Evolutionary conservation across 2,329 filamentous ascomycete species (phyloP).

Genomic region (Neofusicoccum umdonicola): DNA sequence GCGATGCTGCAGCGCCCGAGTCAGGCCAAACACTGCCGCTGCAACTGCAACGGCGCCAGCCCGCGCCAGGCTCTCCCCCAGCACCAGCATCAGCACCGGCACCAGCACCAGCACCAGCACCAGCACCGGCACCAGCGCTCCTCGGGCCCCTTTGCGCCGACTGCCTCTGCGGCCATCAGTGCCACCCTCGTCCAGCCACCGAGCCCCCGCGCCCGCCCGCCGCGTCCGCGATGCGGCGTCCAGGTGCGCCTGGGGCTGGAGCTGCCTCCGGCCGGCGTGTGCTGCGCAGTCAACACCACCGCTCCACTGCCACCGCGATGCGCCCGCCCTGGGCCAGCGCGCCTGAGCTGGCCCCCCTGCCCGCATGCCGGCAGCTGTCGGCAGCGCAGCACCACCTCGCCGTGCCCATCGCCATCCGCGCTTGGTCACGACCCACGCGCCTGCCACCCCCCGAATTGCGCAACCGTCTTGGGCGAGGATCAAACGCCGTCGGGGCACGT

Average conservation of each 20-base stretch:
- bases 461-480: background rate
- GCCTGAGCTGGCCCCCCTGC: too few species aligned
- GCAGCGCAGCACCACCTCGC: background rate
- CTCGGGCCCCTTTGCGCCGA: constrained; percentile 1
- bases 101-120: too few species aligned
- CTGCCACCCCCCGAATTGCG: background rate
- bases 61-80: too few species aligned
- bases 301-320: background rate
- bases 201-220: too few species aligned
- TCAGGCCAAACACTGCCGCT: too few species aligned
- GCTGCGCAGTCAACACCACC: background rate
- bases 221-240: too few species aligned
- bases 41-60: too few species aligned
- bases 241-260: background rate
- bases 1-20: too few species aligned
- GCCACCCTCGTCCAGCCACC: too few species aligned
- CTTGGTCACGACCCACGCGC: background rate
- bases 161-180: background rate
- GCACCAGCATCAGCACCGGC: too few species aligned
- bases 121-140: too few species aligned
- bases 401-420: background rate
- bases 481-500: background rate
- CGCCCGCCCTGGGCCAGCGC: background rate
- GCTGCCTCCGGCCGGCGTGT: background rate
- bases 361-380: background rate